Evolutionary conservation across 2,329 filamentous ascomycete genomes (phyloP), one percentile per base, ranked within the genome.

Genomic region (Botrytis deweyae): DNA sequence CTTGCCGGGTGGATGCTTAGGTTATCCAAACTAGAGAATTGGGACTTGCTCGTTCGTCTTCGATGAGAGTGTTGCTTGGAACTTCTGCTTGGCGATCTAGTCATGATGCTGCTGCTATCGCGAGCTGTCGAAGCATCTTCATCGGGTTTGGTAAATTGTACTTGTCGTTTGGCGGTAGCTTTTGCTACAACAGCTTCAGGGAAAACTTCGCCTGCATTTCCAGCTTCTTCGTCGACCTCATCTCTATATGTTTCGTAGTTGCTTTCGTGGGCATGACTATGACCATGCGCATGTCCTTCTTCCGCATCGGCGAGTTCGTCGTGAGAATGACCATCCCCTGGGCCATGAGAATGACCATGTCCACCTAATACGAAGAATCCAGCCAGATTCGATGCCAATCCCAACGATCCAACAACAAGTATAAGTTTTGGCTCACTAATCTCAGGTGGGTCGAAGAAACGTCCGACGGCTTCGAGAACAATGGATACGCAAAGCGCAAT

Each of bases 401-500:
- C 96, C 74, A 93, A 87, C 76, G 88, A 94, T 59, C 96, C 96
- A 70, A 99, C 96, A 76, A 96, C 91, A 74, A 97, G 89, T 77
- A 99, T 94, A 55, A 99, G 87, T 79, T 92, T 88, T 1, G 96
- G 95, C 80, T 97, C 93, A 69, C 87, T 87, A 80, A 99, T 95
- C 81, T 93, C 90, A 79, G 95, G 95, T 12, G 95, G 94, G 80
- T 98, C 94, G 80, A 98, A 88, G 78, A 99, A 92, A 80, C 96
- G 92, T 79, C 95, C 94, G 75, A 98, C 88, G 25, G 96, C 96
- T 83, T 99, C 96, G 79, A 99, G 90, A 80, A 98, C 93, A 83
- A 99, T 99, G 69, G 95, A 97, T 73, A 99, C 87, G 84, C 96
- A 99, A 14, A 99, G 89, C 12, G 96, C 96, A 80, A 99, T 96